Evolutionary conservation across 176 grass and related monocot genomes (phyloP).

Genomic region (Bolboschoenus planiculmis): DNA sequence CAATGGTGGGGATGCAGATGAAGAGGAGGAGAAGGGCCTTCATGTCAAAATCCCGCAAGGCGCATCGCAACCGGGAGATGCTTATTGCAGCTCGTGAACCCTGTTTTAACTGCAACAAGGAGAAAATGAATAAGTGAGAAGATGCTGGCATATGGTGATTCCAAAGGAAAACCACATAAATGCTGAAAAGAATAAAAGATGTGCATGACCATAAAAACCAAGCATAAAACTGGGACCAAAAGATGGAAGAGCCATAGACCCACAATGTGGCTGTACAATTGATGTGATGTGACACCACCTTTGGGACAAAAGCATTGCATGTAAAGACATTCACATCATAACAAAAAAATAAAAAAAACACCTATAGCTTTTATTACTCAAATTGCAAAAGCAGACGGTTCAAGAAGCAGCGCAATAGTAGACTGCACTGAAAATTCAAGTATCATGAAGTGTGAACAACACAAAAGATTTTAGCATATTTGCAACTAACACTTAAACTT

Average conservation of each 20-base stretch:
- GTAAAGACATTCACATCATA: background rate
- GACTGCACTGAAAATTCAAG: background rate
- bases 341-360: background rate
- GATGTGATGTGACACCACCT: background rate
- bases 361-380: background rate
- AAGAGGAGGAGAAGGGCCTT: constrained; percentile 56
- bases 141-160: background rate
- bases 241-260: background rate
- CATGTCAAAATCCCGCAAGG: constrained; percentile 59
- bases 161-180: constrained; percentile 11
- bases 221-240: background rate
- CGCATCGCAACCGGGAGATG: constrained; percentile 72
- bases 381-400: background rate
- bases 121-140: constrained; percentile 21
- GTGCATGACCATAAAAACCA: background rate
- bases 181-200: background rate
- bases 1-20: constrained; percentile 52
- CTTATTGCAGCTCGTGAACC: constrained; percentile 54
- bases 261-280: background rate
- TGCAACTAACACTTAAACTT: constrained; percentile 4
- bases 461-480: background rate
- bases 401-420: too few species aligned
- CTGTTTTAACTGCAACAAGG: constrained; percentile 44
- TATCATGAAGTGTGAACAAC: background rate
- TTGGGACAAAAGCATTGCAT: background rate